Conservation (phyloP, 2,329 filamentous ascomycete species). For the Aspergillus hortae region DNA sequence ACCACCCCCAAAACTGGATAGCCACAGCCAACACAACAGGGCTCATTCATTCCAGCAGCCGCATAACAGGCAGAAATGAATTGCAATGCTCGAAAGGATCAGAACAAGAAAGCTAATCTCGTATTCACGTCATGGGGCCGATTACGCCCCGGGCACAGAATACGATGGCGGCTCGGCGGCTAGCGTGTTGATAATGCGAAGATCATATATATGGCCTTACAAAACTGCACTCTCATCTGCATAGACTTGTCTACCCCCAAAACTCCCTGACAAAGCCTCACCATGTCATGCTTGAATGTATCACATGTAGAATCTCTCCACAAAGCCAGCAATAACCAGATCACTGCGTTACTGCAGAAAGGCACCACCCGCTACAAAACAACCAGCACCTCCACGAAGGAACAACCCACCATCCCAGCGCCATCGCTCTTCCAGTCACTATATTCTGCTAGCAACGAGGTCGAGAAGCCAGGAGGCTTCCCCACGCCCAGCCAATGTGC, state of each 20-base stretch:
- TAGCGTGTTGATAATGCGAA: too few species aligned
- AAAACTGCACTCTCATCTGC: too few species aligned
- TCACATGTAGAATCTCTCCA: neutral
- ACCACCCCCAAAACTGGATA: neutral
- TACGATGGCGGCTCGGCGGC: too few species aligned
- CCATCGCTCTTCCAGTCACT: neutral
- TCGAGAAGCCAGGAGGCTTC: neutral
- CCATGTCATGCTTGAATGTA: neutral
- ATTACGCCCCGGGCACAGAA: too few species aligned
- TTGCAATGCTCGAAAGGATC: too few species aligned
- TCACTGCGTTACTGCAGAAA: neutral
- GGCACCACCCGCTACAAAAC: neutral
- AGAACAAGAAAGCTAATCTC: too few species aligned
- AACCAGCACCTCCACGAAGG: neutral
- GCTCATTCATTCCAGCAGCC: too few species aligned
- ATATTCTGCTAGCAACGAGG: neutral
- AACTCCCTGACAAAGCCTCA: neutral
- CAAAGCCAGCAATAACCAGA: neutral
- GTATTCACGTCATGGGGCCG: too few species aligned
- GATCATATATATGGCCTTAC: too few species aligned
- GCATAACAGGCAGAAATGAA: too few species aligned
- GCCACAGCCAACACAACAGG: neutral
- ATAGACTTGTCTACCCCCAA: neutral
- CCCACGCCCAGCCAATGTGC: slow-evolving; percentile 11
- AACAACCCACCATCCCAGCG: neutral